A percentile compares a stretch with the other conserved stretches of the same genome.
Conservation (phyloP, 441 rosid genomes). For the Melastoma candidum region DNA sequence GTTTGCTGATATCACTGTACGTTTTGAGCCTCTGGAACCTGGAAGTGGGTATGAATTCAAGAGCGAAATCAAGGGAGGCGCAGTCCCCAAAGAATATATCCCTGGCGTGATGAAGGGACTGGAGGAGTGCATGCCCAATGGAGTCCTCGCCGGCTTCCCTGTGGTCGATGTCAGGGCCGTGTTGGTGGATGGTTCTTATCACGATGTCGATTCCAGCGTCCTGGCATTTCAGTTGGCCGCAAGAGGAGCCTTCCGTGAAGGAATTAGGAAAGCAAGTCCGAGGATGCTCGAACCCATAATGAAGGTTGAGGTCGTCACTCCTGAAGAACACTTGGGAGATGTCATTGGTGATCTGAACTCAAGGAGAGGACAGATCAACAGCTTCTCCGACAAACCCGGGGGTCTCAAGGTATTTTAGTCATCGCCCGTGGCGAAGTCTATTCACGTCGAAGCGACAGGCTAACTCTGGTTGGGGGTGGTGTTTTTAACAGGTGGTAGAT, state of each 20-base stretch:
- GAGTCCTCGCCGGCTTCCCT: slow-evolving; percentile 86
- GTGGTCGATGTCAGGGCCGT: slow-evolving; percentile 85
- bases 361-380: slow-evolving; percentile 90
- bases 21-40: slow-evolving; percentile 81
- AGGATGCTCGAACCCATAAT: slow-evolving; percentile 89
- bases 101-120: slow-evolving; percentile 95
- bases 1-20: slow-evolving; percentile 83
- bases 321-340: slow-evolving; percentile 92
- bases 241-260: slow-evolving; percentile 89
- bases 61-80: slow-evolving; percentile 97
- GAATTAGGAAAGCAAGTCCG: slow-evolving; percentile 72
- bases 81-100: slow-evolving; percentile 73
- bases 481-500: slow-evolving; percentile 57
- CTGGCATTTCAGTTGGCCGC: slow-evolving; percentile 94
- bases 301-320: slow-evolving; percentile 93
- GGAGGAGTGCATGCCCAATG: slow-evolving; percentile 80
- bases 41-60: slow-evolving; percentile 92
- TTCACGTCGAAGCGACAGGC: too few relatives aligned
- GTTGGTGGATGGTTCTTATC: slow-evolving; percentile 82
- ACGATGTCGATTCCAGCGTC: slow-evolving; percentile 89
- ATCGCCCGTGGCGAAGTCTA: neutral
- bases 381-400: slow-evolving; percentile 90
- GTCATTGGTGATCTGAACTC: slow-evolving; percentile 94
- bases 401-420: slow-evolving; percentile 59
- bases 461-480: too few relatives aligned